Percentiles rank a stretch among this genome's conserved stretches.
These are phyloP conservation scores for Fraxinus americana DNA, from an alignment of 257 asterid genomes.

Conservation along the genomic window DNA sequence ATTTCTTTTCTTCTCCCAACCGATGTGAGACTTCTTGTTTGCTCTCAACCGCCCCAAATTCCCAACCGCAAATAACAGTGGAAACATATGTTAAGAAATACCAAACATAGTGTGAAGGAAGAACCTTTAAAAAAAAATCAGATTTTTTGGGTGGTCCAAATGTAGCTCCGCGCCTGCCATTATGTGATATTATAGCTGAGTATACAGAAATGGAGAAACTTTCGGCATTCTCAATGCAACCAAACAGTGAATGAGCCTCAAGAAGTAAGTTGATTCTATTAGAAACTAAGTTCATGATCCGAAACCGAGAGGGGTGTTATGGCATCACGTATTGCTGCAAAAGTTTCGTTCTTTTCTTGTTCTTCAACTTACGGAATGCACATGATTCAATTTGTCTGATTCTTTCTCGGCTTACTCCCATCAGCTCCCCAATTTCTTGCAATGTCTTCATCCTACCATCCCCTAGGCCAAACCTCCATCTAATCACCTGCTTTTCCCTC, in stretches of 20 bases:
- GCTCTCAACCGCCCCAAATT: too few species aligned
- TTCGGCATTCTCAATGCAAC: slow-evolving; percentile 24
- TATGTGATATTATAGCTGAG: neutral
- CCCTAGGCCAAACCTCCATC: slow-evolving; percentile 80
- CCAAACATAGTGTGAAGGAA: too few species aligned
- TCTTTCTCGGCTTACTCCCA: slow-evolving; percentile 96
- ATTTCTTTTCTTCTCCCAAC: too few species aligned
- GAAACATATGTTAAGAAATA: too few species aligned
- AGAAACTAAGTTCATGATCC: neutral
- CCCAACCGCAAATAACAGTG: too few species aligned
- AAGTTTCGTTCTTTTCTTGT: slow-evolving; percentile 79
- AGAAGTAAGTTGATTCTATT: slow-evolving; percentile 36
- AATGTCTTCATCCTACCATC: slow-evolving; percentile 85
- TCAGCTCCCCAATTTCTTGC: slow-evolving; percentile 91
- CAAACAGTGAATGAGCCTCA: slow-evolving; percentile 32
- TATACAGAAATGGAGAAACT: slow-evolving; percentile 20
- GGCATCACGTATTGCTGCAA: slow-evolving; percentile 69
- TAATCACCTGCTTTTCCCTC: slow-evolving; percentile 78
- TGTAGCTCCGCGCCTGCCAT: too few species aligned
- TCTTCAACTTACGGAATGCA: slow-evolving; percentile 88
- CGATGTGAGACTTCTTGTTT: too few species aligned
- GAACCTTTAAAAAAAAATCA: too few species aligned
- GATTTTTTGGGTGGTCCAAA: too few species aligned
- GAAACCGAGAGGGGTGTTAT: slow-evolving; percentile 17
- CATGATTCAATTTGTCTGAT: slow-evolving; percentile 82